Base-by-base conservation (phyloP, 768 basidiomycete species). In the Lentinula sp. region DNA sequence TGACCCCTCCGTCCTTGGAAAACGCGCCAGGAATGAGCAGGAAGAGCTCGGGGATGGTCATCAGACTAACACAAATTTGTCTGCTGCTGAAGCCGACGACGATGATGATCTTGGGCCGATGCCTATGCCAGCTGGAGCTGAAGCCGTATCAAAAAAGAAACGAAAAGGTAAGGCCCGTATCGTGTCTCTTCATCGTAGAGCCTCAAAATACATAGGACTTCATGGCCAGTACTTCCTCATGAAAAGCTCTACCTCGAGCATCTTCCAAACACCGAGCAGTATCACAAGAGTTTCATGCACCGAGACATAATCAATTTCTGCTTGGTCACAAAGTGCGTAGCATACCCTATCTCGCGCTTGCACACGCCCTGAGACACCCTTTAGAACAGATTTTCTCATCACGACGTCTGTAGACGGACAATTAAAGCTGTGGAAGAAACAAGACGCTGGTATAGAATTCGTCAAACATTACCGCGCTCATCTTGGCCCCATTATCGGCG, bases 371-470 rank as follows among this genome's bases (percentile, higher is more conserved):
- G 15, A 40, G 16, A 56, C 45, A 37, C 16, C 15, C 16, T n/a
- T 3, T 66, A 97, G 96, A 72, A 96, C 94, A 11, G 87, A 94
- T 61, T 99, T 98, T 69, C 69, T 98, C 46, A 81, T 99, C 53
- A 99, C 97, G 6, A 95, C 96, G 1, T 98, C 96, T 2, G 74
- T 94, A 9, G 97, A 98, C 70, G 97, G 97, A 2, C 90, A 95
- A 73, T 73, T 98, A 64, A 99, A 99, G 72, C 74, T 99, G n/a
- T 99, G 97, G 97, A 98, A 97, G 79, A 99, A 99, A 74, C 95
- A 97, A 75, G 91, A 95, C 21, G 71, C 79, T 5, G 96, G 95
- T 4, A 94, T 99, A 68, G 97, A 98, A 75, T 98, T 98, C 67
- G 96, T 98, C 62, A 99, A 99, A 75, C 93, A 95, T 65, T 99